Conservation (phyloP, 2,329 filamentous ascomycete genomes). For the Cladosporium sp. region DNA sequence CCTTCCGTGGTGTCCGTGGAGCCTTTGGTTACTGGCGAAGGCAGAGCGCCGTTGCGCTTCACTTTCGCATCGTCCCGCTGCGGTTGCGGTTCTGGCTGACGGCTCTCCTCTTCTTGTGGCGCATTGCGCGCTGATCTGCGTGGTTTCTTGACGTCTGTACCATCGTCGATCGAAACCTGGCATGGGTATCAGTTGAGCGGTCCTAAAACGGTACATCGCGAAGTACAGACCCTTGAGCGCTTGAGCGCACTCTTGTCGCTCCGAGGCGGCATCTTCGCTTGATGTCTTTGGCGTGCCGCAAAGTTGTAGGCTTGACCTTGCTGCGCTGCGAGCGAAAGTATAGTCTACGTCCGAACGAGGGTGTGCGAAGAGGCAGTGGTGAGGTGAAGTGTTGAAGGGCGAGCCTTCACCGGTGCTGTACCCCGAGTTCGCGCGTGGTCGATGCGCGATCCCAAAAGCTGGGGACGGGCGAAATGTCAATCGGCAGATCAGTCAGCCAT, state of each 20-base stretch:
- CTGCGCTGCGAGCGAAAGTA: too few relatives aligned
- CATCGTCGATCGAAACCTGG: constrained; percentile 61
- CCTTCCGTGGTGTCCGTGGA: constrained; percentile 36
- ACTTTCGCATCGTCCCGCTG: constrained; percentile 37
- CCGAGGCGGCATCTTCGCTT: constrained; percentile 21
- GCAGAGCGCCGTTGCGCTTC: constrained; percentile 63
- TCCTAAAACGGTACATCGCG: too few relatives aligned
- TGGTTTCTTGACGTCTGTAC: constrained; percentile 70
- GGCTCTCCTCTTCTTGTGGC: constrained; percentile 16
- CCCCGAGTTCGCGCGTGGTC: background rate
- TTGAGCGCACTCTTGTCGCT: constrained; percentile 78
- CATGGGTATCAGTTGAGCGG: constrained; percentile 3
- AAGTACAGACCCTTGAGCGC: constrained; percentile 61
- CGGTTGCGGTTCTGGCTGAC: constrained; percentile 2
- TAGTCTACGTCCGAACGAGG: too few relatives aligned
- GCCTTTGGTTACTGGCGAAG: constrained; percentile 70
- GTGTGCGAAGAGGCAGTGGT: too few relatives aligned
- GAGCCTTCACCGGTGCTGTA: background rate
- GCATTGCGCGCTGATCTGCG: constrained; percentile 63
- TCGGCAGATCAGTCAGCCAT: background rate
- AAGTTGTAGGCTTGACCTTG: too few relatives aligned
- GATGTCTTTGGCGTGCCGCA: too few relatives aligned
- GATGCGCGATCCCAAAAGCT: constrained; percentile 2
- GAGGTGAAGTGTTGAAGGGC: too few relatives aligned
- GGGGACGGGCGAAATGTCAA: background rate